Percentiles rank a stretch among this genome's conserved stretches.
Evolutionary conservation across 805 yeast genomes (phyloP).

Genomic region (Hanseniaspora clermontiae): DNA sequence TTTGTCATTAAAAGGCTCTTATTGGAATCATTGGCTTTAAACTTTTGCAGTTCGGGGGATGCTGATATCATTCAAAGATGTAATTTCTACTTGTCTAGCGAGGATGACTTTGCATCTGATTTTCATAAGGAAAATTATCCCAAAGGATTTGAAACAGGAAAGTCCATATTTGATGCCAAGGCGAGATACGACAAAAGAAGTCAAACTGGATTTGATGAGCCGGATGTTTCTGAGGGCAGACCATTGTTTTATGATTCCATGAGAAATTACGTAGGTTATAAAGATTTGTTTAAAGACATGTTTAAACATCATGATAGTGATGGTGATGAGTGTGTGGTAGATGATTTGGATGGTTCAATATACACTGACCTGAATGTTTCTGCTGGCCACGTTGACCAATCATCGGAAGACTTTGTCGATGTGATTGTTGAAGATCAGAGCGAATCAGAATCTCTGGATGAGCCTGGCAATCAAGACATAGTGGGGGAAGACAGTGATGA

Average conservation of each 20-base stretch:
- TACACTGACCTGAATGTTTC: too few relatives aligned
- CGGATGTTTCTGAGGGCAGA: neutral
- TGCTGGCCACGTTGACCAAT: too few relatives aligned
- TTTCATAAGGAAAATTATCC: neutral
- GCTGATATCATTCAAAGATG: slow-evolving; percentile 55
- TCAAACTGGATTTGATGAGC: neutral
- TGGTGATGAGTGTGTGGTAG: too few relatives aligned
- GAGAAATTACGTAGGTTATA: slow-evolving; percentile 2
- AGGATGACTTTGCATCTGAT: neutral
- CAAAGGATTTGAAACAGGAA: neutral
- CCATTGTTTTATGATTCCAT: slow-evolving; percentile 2
- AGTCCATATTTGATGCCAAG: neutral
- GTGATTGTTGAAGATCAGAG: slow-evolving; percentile 11
- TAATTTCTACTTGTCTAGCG: slow-evolving; percentile 1
- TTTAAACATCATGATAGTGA: neutral
- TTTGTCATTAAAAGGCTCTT: slow-evolving; percentile 45
- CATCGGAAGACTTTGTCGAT: slow-evolving; percentile 9
- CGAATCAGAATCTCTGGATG: neutral
- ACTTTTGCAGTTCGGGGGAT: slow-evolving; percentile 90
- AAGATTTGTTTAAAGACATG: neutral
- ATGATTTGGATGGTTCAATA: too few relatives aligned
- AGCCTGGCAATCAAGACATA: neutral
- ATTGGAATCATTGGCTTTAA: slow-evolving; percentile 51
- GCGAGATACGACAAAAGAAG: neutral
- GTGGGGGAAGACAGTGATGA: slow-evolving; percentile 11